Conservation (phyloP, 345 rosid genomes). For the Linum usitatissimum region DNA sequence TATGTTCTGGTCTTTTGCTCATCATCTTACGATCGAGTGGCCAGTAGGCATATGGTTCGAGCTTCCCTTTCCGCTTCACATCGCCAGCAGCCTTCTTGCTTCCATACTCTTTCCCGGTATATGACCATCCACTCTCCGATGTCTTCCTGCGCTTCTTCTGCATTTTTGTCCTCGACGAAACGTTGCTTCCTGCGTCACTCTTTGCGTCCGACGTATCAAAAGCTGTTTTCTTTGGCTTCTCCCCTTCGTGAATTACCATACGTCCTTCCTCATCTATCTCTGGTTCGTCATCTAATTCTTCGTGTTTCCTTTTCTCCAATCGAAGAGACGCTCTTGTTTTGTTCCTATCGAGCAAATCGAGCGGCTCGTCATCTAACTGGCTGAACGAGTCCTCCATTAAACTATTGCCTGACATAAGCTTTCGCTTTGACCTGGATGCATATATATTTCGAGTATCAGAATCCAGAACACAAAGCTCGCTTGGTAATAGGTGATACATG, state of each 20-base stretch:
- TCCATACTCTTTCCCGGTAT: constrained; percentile 76
- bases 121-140: constrained; percentile 71
- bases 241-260: constrained; percentile 50
- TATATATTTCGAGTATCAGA: constrained; percentile 3
- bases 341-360: constrained; percentile 66
- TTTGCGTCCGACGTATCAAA: constrained; percentile 36
- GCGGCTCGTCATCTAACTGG: constrained; percentile 82
- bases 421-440: constrained; percentile 43
- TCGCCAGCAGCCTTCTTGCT: constrained; percentile 90
- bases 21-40: constrained; percentile 95
- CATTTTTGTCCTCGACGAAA: constrained; percentile 36
- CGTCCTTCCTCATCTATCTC: constrained; percentile 84
- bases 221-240: constrained; percentile 35
- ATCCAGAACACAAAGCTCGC: background rate
- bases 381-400: constrained; percentile 58
- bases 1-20: constrained; percentile 82
- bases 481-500: background rate
- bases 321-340: constrained; percentile 72
- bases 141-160: constrained; percentile 70
- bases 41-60: constrained; percentile 96
- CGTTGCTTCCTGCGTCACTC: constrained; percentile 45
- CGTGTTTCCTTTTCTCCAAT: constrained; percentile 44
- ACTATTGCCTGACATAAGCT: constrained; percentile 41
- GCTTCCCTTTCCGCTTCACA: constrained; percentile 73
- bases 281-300: constrained; percentile 68